Evolutionary conservation across 2,329 filamentous ascomycete species (phyloP).

Genomic region (Orbilia quercus): DNA sequence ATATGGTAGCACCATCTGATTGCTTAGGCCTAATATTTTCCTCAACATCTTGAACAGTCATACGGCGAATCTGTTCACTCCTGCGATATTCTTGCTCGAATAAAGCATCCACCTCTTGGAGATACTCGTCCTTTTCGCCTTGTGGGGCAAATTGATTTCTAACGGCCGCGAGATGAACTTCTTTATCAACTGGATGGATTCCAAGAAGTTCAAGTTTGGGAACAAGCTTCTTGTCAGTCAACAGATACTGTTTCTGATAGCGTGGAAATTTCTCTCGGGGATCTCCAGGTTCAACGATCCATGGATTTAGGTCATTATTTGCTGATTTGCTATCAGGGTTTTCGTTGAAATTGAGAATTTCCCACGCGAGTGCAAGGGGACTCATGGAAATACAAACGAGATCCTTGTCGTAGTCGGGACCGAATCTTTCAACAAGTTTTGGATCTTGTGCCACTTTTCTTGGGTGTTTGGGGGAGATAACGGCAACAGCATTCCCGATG

Average conservation of each 20-base stretch:
- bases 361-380: slow-evolving; percentile 30
- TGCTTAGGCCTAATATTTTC: too few species aligned
- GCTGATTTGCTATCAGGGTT: not conserved
- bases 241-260: slow-evolving; percentile 9
- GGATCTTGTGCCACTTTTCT: slow-evolving; percentile 18
- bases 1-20: too few species aligned
- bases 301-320: slow-evolving; percentile 10
- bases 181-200: not conserved
- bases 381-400: slow-evolving; percentile 17
- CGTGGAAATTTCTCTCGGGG: not conserved
- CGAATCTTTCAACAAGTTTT: slow-evolving; percentile 2
- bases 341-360: slow-evolving; percentile 10
- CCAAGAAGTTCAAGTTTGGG: not conserved
- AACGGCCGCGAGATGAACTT: not conserved
- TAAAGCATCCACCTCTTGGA: slow-evolving; percentile 13
- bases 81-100: slow-evolving; percentile 3
- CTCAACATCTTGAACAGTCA: too few species aligned
- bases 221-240: not conserved
- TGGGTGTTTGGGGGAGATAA: not conserved
- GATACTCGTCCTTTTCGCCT: slow-evolving; percentile 3
- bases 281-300: slow-evolving; percentile 13
- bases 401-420: slow-evolving; percentile 22
- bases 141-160: not conserved
- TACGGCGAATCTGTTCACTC: not conserved
- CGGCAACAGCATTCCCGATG: not conserved